These are phyloP conservation scores for Calonectria pseudoreteaudii DNA, from an alignment of 2,329 filamentous ascomycete genomes.

Conservation along the genomic window DNA sequence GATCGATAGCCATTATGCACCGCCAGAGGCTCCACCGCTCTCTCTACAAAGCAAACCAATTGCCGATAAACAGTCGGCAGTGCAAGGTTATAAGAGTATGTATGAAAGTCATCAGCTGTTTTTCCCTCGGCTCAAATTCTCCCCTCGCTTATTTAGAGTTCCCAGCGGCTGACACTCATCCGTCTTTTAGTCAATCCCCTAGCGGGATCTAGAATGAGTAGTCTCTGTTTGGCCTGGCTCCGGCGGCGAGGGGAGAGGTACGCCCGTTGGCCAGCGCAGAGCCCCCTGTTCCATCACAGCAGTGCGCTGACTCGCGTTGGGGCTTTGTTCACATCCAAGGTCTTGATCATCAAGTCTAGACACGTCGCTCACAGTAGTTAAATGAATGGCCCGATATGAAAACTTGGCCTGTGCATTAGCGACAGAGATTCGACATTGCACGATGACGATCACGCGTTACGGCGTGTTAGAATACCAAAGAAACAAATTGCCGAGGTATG, in stretches of 20 bases:
- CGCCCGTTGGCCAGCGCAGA: not conserved
- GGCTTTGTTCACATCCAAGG: not conserved
- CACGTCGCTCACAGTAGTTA: not conserved
- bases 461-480: not conserved
- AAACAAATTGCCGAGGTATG: not conserved
- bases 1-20: constrained; percentile 12
- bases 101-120: not conserved
- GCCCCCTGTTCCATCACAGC: not conserved
- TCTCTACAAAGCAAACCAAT: not conserved
- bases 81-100: not conserved
- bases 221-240: not conserved
- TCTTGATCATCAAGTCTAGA: not conserved
- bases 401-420: not conserved
- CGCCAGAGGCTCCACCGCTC: not conserved
- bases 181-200: not conserved
- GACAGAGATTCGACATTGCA: not conserved
- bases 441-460: not conserved
- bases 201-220: not conserved
- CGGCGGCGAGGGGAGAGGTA: not conserved
- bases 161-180: not conserved
- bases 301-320: not conserved
- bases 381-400: not conserved
- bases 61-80: not conserved
- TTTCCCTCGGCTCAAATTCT: not conserved
- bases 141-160: not conserved